Evolutionary conservation across 108 stramenopile genomes (phyloP), one percentile per base, ranked within the genome.

Genomic region (Aureococcus anophagefferens): DNA sequence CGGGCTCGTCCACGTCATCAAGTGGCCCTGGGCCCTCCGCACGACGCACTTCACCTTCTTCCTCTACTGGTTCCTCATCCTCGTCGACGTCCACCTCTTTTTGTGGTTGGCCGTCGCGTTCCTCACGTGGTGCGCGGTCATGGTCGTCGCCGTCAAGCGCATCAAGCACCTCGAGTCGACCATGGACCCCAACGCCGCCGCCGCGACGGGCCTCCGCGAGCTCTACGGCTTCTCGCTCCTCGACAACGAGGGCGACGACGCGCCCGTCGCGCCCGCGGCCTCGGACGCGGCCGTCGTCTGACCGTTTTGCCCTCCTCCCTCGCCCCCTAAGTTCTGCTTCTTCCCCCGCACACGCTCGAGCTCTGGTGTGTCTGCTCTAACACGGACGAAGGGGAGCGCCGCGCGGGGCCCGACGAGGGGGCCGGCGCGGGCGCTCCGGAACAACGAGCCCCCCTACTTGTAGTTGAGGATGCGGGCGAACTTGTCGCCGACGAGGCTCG

Each of bases 391-490:
- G n/a, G n/a, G n/a, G n/a, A n/a, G n/a, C n/a, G n/a, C n/a, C n/a
- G n/a, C n/a, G n/a, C n/a, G n/a, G n/a, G n/a, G n/a, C n/a, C n/a
- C n/a, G n/a, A n/a, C n/a, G n/a, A n/a, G n/a, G n/a, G n/a, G n/a
- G n/a, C n/a, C n/a, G n/a, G n/a, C n/a, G n/a, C n/a, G n/a, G n/a
- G n/a, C n/a, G n/a, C n/a, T n/a, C n/a, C n/a, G n/a, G n/a, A 44
- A 44, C 46, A 45, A 31, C 40, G 5, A 44, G 9, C 9, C 40
- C 5, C 40, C 40, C 40, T 44, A 44, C 69, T 89, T 73, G 83
- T 87, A 94, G 85, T 90, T 89, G 74, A 94, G 87, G 75, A 97
- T 97, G 64, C 94, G 90, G 15, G 84, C 88, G 74, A 97, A 97
- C 74, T 90, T 89, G 18, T 86, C 85, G 16, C 80, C 83, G 70